These are phyloP conservation scores for Mallotus nudiflorus DNA, from an alignment of 345 rosid genomes.

Conservation along the genomic window DNA sequence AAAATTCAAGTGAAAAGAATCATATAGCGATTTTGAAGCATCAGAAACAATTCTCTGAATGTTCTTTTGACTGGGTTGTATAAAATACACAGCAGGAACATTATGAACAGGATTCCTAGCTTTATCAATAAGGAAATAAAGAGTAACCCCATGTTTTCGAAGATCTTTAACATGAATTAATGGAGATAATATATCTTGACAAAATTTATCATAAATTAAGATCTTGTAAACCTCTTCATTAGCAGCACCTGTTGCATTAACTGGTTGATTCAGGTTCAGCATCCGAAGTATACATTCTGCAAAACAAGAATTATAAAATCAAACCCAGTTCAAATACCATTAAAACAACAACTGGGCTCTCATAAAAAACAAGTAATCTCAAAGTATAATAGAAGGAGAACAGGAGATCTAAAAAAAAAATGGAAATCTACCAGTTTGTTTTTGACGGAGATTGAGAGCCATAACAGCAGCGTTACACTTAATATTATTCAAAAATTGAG, in stretches of 20 bases:
- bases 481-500: too few species aligned
- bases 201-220: slow-evolving; percentile 83
- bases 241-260: slow-evolving; percentile 73
- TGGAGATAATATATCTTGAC: slow-evolving; percentile 88
- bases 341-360: not conserved
- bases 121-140: slow-evolving; percentile 86
- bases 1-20: slow-evolving; percentile 81
- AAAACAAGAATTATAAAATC: slow-evolving; percentile 23
- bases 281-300: slow-evolving; percentile 88
- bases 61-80: slow-evolving; percentile 68
- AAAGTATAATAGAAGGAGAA: not conserved
- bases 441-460: slow-evolving; percentile 98
- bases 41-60: slow-evolving; percentile 69
- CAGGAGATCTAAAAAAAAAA: slow-evolving; percentile 1
- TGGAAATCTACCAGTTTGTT: slow-evolving; percentile 68
- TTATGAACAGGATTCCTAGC: slow-evolving; percentile 79
- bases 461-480: slow-evolving; percentile 33
- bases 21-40: slow-evolving; percentile 71
- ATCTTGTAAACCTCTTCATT: slow-evolving; percentile 96
- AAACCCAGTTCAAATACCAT: slow-evolving; percentile 6
- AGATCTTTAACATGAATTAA: slow-evolving; percentile 98
- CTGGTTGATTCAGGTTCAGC: slow-evolving; percentile 94
- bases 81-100: slow-evolving; percentile 90
- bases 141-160: slow-evolving; percentile 90
- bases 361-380: not conserved